Evolutionary conservation across 2,329 filamentous ascomycete genomes (phyloP), one percentile per base, ranked within the genome.

Genomic region (Chaetomiaceae sp.): DNA sequence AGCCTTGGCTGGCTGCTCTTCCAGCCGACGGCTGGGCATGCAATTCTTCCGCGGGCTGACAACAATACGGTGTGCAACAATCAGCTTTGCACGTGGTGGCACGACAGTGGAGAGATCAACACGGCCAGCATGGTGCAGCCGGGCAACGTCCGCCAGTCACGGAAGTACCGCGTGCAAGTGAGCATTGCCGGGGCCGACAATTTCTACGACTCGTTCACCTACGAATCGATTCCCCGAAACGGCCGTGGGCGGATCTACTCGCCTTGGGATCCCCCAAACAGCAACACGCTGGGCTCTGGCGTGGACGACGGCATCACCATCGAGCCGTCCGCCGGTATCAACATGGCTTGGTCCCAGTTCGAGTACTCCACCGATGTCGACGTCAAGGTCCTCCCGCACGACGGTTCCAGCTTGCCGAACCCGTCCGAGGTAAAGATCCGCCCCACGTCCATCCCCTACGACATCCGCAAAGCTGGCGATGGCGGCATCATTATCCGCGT

Each of bases 231-330:
- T n/a, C 39, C 39, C 21, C 39, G 39, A 21, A 41, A 41, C 39
- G 39, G 39, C 14, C 39, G 39, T 16, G 39, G 39, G 10, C 39
- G 39, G 23, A 27, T 41, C 39, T 30, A 41, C 23, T 41, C 39
- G n/a, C 39, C 39, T 2, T 41, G 39, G 39, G 39, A 41, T 7
- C 3, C 21, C 39, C 21, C 39, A 4, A 14, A 12, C 23, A 41
- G 39, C 39, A 30, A 30, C 39, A 41, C 39, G 5, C 23, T 41
- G 14, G 23, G 39, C 14, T n/a, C 19, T 10, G 39, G 30, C 23
- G 39, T 41, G 39, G 39, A 41, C 17, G 39, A 40, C 20, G 38
- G 39, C 39, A 41, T 41, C 39, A 41, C 9, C n/a, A 41, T 41
- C 12, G 39, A 41, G 23, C 21, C n/a, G 23, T 14, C 6, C 23